phyloP scores from a whole-genome alignment of 2,329 filamentous ascomycete genomes.

The Exophiala aquamarina region DNA sequence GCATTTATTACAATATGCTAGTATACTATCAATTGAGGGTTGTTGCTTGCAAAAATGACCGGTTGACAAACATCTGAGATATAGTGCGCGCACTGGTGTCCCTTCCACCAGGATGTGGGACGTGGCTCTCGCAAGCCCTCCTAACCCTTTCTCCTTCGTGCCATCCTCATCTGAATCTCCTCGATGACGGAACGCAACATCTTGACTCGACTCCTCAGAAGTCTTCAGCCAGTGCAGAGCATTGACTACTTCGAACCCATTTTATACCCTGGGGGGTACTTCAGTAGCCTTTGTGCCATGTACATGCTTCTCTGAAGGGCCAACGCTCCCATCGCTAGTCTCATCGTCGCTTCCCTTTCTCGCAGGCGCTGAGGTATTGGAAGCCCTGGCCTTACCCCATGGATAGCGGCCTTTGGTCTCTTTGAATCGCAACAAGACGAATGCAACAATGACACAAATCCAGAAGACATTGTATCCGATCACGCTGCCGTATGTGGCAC shows the following conservation, averaged over 20 bases:
- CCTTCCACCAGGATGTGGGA: too few relatives aligned
- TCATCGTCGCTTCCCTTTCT: conserved; percentile 11
- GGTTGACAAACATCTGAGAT: too few relatives aligned
- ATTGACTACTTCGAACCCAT: background rate
- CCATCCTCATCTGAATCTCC: too few relatives aligned
- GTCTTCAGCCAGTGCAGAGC: too few relatives aligned
- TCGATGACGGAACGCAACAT: too few relatives aligned
- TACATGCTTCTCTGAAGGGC: conserved; percentile 15
- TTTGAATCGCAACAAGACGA: conserved; percentile 65
- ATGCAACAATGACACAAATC: conserved; percentile 67
- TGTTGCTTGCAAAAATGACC: too few relatives aligned
- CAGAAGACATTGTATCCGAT: conserved; percentile 88
- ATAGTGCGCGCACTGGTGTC: too few relatives aligned
- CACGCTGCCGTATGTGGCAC: conserved; percentile 82
- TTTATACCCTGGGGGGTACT: background rate
- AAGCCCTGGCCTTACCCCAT: conserved; percentile 20
- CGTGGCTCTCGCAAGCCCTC: too few relatives aligned
- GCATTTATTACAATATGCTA: too few relatives aligned
- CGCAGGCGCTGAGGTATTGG: background rate
- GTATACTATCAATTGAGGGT: too few relatives aligned
- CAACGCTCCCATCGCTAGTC: conserved; percentile 9
- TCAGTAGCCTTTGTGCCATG: conserved; percentile 1
- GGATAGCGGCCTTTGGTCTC: conserved; percentile 46
- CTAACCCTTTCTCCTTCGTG: too few relatives aligned
- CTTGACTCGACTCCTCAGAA: too few relatives aligned